Base-by-base conservation (phyloP, 106 monocot species). In the Acanthochlamys bracteata region DNA sequence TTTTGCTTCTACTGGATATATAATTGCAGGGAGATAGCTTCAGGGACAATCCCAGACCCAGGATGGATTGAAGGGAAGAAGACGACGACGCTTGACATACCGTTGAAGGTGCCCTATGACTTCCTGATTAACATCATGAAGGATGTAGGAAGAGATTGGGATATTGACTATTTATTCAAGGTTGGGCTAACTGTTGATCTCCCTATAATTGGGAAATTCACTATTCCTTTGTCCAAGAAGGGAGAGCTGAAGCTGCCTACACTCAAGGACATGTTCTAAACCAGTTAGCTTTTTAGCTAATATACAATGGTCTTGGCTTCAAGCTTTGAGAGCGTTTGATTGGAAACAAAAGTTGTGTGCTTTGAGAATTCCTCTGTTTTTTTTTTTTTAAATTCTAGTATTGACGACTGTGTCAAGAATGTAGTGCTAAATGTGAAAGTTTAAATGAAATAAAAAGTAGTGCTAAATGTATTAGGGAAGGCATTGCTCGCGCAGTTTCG, bases 401-500 rank as follows among this genome's bases (percentile, higher is more conserved):
- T 33, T 33, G 33, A 33, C n/a, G n/a, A n/a, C n/a, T n/a, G n/a
- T n/a, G n/a, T n/a, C n/a, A n/a, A n/a, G n/a, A n/a, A n/a, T n/a
- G n/a, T n/a, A n/a, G n/a, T n/a, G n/a, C n/a, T n/a, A n/a, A n/a
- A n/a, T n/a, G n/a, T n/a, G n/a, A n/a, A n/a, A n/a, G n/a, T n/a
- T n/a, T n/a, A n/a, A n/a, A n/a, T n/a, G n/a, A n/a, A n/a, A n/a
- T n/a, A n/a, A n/a, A n/a, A n/a, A n/a, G n/a, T n/a, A n/a, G n/a
- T n/a, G n/a, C n/a, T n/a, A n/a, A n/a, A n/a, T n/a, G n/a, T n/a
- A n/a, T n/a, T n/a, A n/a, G n/a, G n/a, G 61, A 39, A 39, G 39
- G 61, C 61, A 39, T 17, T 83, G 88, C 88, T 83, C 88, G 88
- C 80, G 84, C 80, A 84, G 83, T 83, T 84, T 88, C 81, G 84